Evolutionary conservation across 2,329 filamentous ascomycete genomes (phyloP).

Genomic region (Trichoderma sp.): DNA sequence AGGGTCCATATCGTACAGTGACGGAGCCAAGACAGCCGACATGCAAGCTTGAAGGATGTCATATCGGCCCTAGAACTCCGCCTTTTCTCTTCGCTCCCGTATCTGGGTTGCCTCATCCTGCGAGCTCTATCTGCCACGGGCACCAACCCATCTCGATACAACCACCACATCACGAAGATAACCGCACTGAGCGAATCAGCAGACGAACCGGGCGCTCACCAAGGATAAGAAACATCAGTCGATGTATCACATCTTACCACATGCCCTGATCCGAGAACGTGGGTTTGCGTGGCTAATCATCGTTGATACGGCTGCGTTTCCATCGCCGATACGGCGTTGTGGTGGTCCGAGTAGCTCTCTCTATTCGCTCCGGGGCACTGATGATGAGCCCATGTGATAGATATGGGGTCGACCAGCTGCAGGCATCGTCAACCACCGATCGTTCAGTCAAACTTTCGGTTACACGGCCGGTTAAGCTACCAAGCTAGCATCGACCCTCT

Average conservation of each 20-base stretch:
- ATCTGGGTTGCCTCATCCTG: neutral
- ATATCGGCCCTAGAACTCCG: neutral
- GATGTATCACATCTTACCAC: slow-evolving; percentile 15
- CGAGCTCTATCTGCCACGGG: slow-evolving; percentile 9
- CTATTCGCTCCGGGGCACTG: neutral
- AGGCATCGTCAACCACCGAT: slow-evolving; percentile 5
- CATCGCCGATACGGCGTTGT: neutral
- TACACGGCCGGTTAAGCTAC: slow-evolving; percentile 24
- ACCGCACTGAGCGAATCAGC: slow-evolving; percentile 21
- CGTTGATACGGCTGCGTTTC: neutral
- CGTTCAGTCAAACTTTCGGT: slow-evolving; percentile 14
- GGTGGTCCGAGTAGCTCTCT: neutral
- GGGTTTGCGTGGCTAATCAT: slow-evolving; percentile 14
- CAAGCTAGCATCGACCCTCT: slow-evolving; percentile 18
- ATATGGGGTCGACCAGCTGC: neutral
- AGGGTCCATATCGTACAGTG: too few relatives aligned
- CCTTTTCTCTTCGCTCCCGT: neutral
- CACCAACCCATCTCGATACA: slow-evolving; percentile 3
- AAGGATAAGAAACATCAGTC: neutral
- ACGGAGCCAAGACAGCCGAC: neutral
- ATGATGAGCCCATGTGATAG: slow-evolving; percentile 9
- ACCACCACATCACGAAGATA: slow-evolving; percentile 19
- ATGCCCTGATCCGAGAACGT: slow-evolving; percentile 18
- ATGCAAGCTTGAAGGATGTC: slow-evolving; percentile 1
- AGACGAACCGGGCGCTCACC: neutral